Evolutionary conservation across 805 yeast genomes (phyloP).

Genomic region (Nakazawaea holstii): DNA sequence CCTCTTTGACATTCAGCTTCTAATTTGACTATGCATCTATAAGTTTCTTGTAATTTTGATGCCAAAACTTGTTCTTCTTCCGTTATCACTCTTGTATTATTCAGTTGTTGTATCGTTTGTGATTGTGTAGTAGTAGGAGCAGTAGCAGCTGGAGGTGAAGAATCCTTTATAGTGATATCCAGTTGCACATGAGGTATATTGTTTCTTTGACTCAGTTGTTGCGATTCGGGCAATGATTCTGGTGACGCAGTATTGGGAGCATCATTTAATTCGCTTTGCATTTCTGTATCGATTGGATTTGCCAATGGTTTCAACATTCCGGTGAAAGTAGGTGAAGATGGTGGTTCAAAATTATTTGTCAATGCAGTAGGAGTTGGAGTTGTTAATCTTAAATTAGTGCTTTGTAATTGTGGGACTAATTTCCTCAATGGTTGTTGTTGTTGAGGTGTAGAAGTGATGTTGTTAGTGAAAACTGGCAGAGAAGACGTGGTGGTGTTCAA

Average conservation of each 20-base stretch:
- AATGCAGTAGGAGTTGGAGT: slow-evolving; percentile 32
- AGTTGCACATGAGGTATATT: not conserved
- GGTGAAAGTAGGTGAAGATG: slow-evolving; percentile 9
- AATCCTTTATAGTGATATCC: not conserved
- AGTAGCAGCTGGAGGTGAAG: slow-evolving; percentile 14
- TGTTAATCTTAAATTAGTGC: slow-evolving; percentile 17
- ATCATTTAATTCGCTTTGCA: slow-evolving; percentile 10
- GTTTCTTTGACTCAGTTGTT: not conserved
- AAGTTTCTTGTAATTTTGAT: slow-evolving; percentile 67
- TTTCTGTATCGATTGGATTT: slow-evolving; percentile 4
- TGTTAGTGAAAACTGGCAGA: not conserved
- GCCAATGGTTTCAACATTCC: slow-evolving; percentile 4
- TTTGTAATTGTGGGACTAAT: slow-evolving; percentile 1
- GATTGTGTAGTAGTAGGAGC: slow-evolving; percentile 12
- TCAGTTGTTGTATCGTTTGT: slow-evolving; percentile 18
- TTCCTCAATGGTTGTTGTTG: slow-evolving; percentile 1
- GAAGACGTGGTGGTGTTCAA: not conserved
- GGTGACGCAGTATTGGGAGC: slow-evolving; percentile 10
- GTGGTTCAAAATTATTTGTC: slow-evolving; percentile 25
- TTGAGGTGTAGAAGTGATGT: not conserved
- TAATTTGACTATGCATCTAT: slow-evolving; percentile 59
- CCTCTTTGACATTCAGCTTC: slow-evolving; percentile 69
- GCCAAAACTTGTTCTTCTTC: slow-evolving; percentile 65
- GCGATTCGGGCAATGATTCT: slow-evolving; percentile 6
- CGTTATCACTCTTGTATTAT: slow-evolving; percentile 25